Base-by-base conservation (phyloP, 2,329 filamentous ascomycete species). In the Blastomyces emzantsi region DNA sequence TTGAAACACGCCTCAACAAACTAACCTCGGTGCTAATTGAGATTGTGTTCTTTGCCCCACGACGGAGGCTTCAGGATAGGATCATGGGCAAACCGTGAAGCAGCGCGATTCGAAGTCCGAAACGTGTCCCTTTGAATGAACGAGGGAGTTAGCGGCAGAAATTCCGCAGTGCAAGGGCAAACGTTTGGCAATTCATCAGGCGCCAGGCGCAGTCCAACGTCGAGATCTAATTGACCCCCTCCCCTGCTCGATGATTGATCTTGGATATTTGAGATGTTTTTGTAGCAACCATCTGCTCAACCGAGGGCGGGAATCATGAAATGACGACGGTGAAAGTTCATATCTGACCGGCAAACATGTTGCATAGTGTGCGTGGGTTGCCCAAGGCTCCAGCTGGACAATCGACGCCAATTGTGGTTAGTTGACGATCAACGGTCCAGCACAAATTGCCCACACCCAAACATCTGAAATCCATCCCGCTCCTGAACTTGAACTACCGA, bases 11-110 rank as follows among this genome's bases (percentile, higher is more conserved):
- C 58, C 58, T 33, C 36, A 49, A 17, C 4, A 49, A 6, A 49
- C 58, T 60, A 60, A 49, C 43, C 58, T 49, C 41, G 58, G 43
- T 49, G 43, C 58, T 60, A 49, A 60, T 60, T 60, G 58, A 47
- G 28, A 49, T 22, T 33, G 57, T 15, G 30, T 43, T 33, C n/a
- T 22, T 60, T 30, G 22, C 58, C 43, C 43, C 41, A 36, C 58
- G 28, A 47, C 55, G 33, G 55, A 2, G 36, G 36, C n/a, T 15
- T 43, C n/a, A 28, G 55, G 39, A 41, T 41, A 43, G 33, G 39
- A 25, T 41, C 36, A 22, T 58, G n/a, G 55, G 55, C 22, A 43
- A 25, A 3, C 19, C 55, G 36, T 6, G n/a, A 41, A 39, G 7
- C n/a, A 41, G 33, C 4, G 36, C 6, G 55, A 58, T 28, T 58